A percentile compares a stretch with the other conserved stretches of the same genome.
Conservation (phyloP, 768 basidiomycete species). For the Mycena alexandri region DNA sequence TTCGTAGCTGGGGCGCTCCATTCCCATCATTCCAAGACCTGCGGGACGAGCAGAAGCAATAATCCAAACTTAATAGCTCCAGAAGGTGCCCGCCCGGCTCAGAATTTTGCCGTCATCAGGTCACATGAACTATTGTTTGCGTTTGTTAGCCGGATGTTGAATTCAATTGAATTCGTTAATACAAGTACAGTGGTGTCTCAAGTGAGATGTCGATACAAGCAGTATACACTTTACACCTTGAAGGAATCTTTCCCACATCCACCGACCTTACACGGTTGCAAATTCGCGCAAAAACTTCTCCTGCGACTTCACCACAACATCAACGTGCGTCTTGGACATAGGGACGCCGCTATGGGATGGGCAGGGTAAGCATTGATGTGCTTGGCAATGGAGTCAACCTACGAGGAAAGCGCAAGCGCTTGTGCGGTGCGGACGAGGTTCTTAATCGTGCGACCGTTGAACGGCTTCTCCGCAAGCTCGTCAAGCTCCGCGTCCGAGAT, state of each 20-base stretch:
- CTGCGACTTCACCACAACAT: constrained; percentile 19
- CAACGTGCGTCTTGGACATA: constrained; percentile 13
- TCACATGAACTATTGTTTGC: constrained; percentile 9
- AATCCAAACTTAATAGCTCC: too few species aligned
- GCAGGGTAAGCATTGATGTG: constrained; percentile 12
- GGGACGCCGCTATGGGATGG: constrained; percentile 8
- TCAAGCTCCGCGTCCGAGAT: constrained; percentile 39
- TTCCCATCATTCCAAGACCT: constrained; percentile 1
- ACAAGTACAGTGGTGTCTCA: constrained; percentile 13
- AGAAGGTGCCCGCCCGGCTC: constrained; percentile 4
- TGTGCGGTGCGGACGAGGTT: constrained; percentile 49
- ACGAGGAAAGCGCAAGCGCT: constrained; percentile 43
- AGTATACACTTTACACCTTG: constrained; percentile 19
- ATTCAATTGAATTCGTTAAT: constrained; percentile 15
- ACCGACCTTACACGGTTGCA: not conserved
- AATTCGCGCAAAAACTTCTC: constrained; percentile 20
- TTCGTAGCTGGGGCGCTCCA: constrained; percentile 5
- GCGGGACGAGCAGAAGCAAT: constrained; percentile 5
- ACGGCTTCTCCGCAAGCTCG: constrained; percentile 40
- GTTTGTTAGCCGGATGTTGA: constrained; percentile 19
- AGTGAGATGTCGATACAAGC: constrained; percentile 8
- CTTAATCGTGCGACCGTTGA: constrained; percentile 49
- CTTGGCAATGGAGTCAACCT: constrained; percentile 21
- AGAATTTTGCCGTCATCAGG: constrained; percentile 2
- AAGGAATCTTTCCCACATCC: not conserved